A percentile compares a stretch with the other conserved stretches of the same genome.
Conservation (phyloP, 2,329 filamentous ascomycete genomes). For the Stagonosporopsis cucurbitacearum region DNA sequence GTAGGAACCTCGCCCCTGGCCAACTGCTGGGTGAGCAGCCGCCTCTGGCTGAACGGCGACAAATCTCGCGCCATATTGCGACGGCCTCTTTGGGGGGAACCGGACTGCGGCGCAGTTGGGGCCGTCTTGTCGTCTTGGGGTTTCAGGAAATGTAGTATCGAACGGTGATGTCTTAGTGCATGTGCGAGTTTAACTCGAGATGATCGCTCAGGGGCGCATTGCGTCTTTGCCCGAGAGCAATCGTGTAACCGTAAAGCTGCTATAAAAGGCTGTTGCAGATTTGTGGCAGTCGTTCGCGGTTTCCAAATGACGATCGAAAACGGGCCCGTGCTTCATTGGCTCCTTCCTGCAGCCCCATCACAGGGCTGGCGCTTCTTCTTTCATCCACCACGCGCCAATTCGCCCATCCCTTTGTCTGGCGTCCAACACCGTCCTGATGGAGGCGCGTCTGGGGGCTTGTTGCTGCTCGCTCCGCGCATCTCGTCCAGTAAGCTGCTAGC, state of each 20-base stretch:
- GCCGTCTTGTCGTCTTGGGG: conserved; percentile 2
- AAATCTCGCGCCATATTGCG: conserved; percentile 36
- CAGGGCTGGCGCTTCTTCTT: conserved; percentile 13
- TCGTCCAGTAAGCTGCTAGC: conserved; percentile 7
- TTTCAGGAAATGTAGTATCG: too few relatives aligned
- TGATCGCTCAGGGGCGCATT: conserved; percentile 3
- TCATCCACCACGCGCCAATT: conserved; percentile 6
- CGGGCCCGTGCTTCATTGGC: neutral
- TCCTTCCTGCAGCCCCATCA: conserved; percentile 10
- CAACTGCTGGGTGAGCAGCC: conserved; percentile 38
- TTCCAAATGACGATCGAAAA: conserved; percentile 10
- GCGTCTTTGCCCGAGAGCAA: neutral
- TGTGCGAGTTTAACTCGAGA: neutral
- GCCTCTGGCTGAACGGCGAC: conserved; percentile 43
- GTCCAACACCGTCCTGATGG: neutral
- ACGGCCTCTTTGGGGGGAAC: neutral
- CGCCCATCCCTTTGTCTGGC: conserved; percentile 5
- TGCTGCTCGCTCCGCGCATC: conserved; percentile 1
- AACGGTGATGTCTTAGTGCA: too few relatives aligned
- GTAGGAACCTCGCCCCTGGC: conserved; percentile 23
- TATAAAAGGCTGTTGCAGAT: conserved; percentile 9
- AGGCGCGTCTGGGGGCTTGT: neutral
- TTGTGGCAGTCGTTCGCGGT: conserved; percentile 17
- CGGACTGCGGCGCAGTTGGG: conserved; percentile 2
- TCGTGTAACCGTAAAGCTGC: conserved; percentile 6